A percentile compares a stretch with the other conserved stretches of the same genome.
phyloP scores from a whole-genome alignment of 441 rosid species.

The Arabidopsis lyrata region DNA sequence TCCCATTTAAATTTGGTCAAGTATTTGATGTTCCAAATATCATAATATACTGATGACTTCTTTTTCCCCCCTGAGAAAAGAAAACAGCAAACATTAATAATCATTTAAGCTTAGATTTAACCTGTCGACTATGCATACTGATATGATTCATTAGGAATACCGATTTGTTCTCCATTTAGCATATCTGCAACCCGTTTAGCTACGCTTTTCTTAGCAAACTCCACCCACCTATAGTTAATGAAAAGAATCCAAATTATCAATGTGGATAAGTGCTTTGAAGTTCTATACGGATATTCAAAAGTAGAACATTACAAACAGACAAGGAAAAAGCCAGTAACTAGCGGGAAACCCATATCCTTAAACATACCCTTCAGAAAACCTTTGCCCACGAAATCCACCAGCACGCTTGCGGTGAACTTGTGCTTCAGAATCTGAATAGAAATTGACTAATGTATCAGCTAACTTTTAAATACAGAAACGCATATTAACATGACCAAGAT shows the following conservation, averaged over 20 bases:
- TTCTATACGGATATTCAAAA: background rate
- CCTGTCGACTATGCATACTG: background rate
- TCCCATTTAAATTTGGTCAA: conserved; percentile 97
- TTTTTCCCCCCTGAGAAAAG: conserved; percentile 79
- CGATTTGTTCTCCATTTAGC: conserved; percentile 93
- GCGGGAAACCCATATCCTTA: background rate
- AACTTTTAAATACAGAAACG: background rate
- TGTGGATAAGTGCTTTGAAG: background rate
- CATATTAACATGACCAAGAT: conserved; percentile 4
- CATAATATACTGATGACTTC: conserved; percentile 76
- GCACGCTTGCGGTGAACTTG: conserved; percentile 55
- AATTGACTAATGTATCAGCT: conserved; percentile 20
- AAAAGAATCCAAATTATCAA: background rate
- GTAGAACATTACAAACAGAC: background rate
- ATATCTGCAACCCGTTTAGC: conserved; percentile 83
- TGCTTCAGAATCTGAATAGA: conserved; percentile 57
- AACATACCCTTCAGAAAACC: conserved; percentile 86
- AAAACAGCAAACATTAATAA: conserved; percentile 15
- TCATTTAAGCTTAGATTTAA: background rate
- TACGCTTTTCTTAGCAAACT: conserved; percentile 72
- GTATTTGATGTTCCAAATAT: conserved; percentile 95
- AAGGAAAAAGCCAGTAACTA: background rate
- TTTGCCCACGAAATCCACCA: conserved; percentile 64
- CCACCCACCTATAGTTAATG: conserved; percentile 81
- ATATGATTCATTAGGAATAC: conserved; percentile 44